phyloP scores from a whole-genome alignment of 495 filamentous ascomycete species.

The Penicillium angulare region DNA sequence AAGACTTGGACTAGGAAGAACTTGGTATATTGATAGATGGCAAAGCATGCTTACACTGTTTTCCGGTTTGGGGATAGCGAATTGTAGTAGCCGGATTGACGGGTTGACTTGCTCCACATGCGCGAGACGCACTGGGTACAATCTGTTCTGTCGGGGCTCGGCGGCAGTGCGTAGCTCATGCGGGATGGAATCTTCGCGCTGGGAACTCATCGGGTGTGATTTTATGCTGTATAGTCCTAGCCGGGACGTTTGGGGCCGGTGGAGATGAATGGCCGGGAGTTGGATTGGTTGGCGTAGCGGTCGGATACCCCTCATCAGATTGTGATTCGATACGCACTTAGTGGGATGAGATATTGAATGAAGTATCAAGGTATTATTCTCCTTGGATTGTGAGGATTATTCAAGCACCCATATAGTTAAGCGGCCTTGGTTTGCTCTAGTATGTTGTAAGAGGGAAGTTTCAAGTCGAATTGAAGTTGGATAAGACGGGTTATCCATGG shows the following conservation, averaged over 20 bases:
- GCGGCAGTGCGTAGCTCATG: conserved; percentile 67
- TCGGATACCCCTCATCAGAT: conserved; percentile 16
- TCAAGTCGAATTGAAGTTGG: too few relatives aligned
- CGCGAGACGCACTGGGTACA: conserved; percentile 49
- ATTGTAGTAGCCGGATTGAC: conserved; percentile 49
- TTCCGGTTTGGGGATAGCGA: conserved; percentile 28
- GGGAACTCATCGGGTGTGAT: conserved; percentile 29
- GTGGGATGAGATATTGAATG: not conserved
- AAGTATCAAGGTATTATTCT: too few relatives aligned
- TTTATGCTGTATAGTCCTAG: not conserved
- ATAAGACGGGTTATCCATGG: too few relatives aligned
- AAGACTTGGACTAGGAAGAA: not conserved
- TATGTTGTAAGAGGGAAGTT: too few relatives aligned
- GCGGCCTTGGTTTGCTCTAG: not conserved
- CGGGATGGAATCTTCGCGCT: conserved; percentile 37
- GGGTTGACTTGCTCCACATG: conserved; percentile 48
- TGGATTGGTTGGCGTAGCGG: conserved; percentile 8
- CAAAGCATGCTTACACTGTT: conserved; percentile 11
- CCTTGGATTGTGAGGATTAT: not conserved
- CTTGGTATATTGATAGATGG: not conserved
- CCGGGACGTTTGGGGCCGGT: not conserved
- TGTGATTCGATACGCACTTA: not conserved
- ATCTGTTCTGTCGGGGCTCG: conserved; percentile 62
- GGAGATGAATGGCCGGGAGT: conserved; percentile 8
- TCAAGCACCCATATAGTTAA: too few relatives aligned